A percentile compares a stretch with the other conserved stretches of the same genome.
These are phyloP conservation scores for Aspergillus melleus DNA, from an alignment of 2,329 filamentous ascomycete genomes.

Conservation along the genomic window DNA sequence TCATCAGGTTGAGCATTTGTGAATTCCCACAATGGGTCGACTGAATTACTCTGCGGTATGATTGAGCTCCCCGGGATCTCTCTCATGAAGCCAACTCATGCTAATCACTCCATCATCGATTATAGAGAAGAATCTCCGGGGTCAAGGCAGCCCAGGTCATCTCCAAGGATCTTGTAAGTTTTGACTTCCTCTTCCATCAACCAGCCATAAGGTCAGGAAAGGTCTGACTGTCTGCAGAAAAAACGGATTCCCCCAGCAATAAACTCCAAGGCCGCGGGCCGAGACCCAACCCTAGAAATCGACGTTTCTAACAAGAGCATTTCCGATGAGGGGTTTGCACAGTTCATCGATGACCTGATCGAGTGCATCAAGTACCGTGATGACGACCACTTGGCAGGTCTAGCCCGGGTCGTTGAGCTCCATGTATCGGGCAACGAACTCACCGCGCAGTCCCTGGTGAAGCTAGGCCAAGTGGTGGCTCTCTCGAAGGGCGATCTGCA, in stretches of 20 bases:
- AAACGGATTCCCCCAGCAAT: constrained; percentile 35
- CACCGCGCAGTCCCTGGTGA: constrained; percentile 42
- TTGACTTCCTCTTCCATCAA: neutral
- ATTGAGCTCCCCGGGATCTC: neutral
- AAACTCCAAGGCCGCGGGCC: constrained; percentile 27
- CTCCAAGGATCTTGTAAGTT: constrained; percentile 44
- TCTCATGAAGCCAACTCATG: neutral
- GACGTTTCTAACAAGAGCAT: constrained; percentile 47
- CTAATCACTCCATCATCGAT: neutral
- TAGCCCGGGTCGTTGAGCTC: constrained; percentile 47
- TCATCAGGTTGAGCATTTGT: neutral
- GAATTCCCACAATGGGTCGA: constrained; percentile 34
- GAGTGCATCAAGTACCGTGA: constrained; percentile 38
- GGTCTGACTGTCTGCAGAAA: constrained; percentile 23
- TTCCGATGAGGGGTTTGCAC: constrained; percentile 47
- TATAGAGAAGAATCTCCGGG: constrained; percentile 47
- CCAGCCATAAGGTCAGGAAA: neutral
- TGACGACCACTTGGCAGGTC: constrained; percentile 27
- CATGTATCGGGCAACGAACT: constrained; percentile 48
- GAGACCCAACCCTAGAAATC: constrained; percentile 45
- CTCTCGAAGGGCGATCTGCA: constrained; percentile 46
- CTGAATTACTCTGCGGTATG: constrained; percentile 43
- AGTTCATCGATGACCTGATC: constrained; percentile 45
- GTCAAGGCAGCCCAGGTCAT: constrained; percentile 48
- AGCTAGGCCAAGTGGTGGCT: constrained; percentile 43